Evolutionary conservation across 2,329 filamentous ascomycete genomes (phyloP), one percentile per base, ranked within the genome.

Genomic region (Pleomassaria siparia): DNA sequence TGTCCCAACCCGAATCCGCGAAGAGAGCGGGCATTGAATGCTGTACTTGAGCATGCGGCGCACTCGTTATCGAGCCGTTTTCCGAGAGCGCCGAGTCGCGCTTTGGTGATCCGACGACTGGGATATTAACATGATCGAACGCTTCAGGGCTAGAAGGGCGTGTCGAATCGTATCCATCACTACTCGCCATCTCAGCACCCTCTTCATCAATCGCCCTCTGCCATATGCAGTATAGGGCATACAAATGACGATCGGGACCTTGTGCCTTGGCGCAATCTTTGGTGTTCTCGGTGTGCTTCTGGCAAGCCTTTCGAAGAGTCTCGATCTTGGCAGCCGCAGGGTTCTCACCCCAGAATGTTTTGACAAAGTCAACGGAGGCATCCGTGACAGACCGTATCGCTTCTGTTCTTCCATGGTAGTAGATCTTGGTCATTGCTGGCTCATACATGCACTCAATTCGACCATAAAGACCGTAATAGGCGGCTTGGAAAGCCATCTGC

Each of bases 401-500:
- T 73, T 99, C 94, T 0, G 94, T 99, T 37, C 94, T 87, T 10
- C 94, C 94, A 67, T 97, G 94, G 50, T 95, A 83, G 73, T 84
- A 99, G 49, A 87, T 78, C 71, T 99, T 99, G 43, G 94, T 99
- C 94, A 99, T 97, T 33, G 94, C 92, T 7, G 94, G 94, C 72
- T 99, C 94, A 69, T 99, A 99, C 0, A 91, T 94, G 66, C 90
- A 95, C 71, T 97, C 94, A 1, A 96, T 84, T 4, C 90, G 85
- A 2, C 94, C 94, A 61, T 97, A 99, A 7, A 99, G 80, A 2
- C 94, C 94, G 64, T 96, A 99, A 76, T 99, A 97, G 1, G 94
- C 92, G 4, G 92, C 92, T 71, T 99, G 94, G 75, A 96, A 96
- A 0, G 94, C 94, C 92, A 99, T 97, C 71, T 99, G 94, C 16